Base-by-base conservation (phyloP, 2,329 filamentous ascomycete species). In the Ilyonectria mors-panacis region DNA sequence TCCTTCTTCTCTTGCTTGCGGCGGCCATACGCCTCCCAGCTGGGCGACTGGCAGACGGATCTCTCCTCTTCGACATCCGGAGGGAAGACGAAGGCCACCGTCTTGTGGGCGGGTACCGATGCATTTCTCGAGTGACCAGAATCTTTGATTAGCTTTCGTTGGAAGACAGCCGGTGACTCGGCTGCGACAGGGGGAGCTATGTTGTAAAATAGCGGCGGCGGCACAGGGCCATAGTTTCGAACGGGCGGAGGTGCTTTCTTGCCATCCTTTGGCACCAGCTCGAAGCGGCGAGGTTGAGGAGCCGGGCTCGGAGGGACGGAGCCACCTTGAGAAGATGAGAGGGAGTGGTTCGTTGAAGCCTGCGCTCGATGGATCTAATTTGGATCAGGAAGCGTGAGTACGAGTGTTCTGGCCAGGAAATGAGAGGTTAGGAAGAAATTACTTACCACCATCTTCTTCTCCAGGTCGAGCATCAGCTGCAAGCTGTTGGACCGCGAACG, bases 11-110 rank as follows among this genome's bases (percentile, higher is more conserved):
- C 86, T 73, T 84, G 86, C 71, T 86, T 88, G 70, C 82, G 85
- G 21, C 85, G 83, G 3, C 83, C 83, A 70, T 87, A 87, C 23
- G 86, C 85, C 68, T 89, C 88, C 89, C 89, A 91, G 62, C 85
- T 89, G 2, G 89, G 89, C 1, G 89, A 91, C 62, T 89, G 87
- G 67, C 89, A 91, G 60, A 90, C 87, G 0, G 80, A 79, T 6
- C 71, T 72, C 30, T 72, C 75, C 21, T 76, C 76, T 9, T 78
- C 73, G 6, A 79, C 72, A 6, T 77, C 73, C 2, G 76, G 72
- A 2, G 79, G 78, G 1, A 79, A 76, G 48, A 73, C 72, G 47
- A 79, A 80, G 3, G 79, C 75, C 15, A 80, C 78, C 2, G 73
- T 74, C 39, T 78, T 79, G n/a, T 74, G 74, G 7, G 62, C 58